Evolutionary conservation across 768 basidiomycete genomes (phyloP), one percentile per base, ranked within the genome.

Genomic region (Boletus huronensis): DNA sequence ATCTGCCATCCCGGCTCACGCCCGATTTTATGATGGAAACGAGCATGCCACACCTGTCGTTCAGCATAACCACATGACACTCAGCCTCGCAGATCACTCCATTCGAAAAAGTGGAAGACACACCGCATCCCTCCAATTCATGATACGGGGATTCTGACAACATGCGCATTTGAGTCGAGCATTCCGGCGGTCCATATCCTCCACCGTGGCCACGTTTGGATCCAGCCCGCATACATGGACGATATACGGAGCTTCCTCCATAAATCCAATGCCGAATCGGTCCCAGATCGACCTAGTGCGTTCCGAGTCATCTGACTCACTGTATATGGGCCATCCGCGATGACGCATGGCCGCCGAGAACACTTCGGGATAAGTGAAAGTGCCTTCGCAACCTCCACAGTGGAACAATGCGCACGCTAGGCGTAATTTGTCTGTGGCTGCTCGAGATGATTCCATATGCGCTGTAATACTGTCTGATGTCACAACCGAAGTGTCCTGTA

Each of bases 171-270:
- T n/a, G 13, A 44, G 19, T 41, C 60, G 58, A 34, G 46, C 60
- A 28, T 57, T 48, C 3, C 45, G 54, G 25, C 8, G 34, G 19
- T 61, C 49, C 60, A 61, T 57, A 10, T 61, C 60, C 1, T 53
- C 52, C 16, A 13, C 41, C 9, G 54, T 53, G 19, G 60, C 59
- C n/a, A 57, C 39, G 10, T 34, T 32, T 9, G 59, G 59, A 32
- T 61, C 52, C 19, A 61, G 35, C n/a, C 60, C 60, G n/a, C 59
- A 62, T 19, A 53, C 55, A 17, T 39, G 14, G 9, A 61, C 28
- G 21, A 58, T 16, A 13, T 62, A 47, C 0, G 52, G 39, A 4
- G 57, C 57, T 34, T 32, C 51, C 7, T 41, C 48, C 11, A 59
- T 1, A 11, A 43, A 50, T 23, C 3, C 23, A 14, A 59, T 47